Evolutionary conservation across 1,284 basidiomycete species (phyloP).

Genomic region (Ustilago esculenta): DNA sequence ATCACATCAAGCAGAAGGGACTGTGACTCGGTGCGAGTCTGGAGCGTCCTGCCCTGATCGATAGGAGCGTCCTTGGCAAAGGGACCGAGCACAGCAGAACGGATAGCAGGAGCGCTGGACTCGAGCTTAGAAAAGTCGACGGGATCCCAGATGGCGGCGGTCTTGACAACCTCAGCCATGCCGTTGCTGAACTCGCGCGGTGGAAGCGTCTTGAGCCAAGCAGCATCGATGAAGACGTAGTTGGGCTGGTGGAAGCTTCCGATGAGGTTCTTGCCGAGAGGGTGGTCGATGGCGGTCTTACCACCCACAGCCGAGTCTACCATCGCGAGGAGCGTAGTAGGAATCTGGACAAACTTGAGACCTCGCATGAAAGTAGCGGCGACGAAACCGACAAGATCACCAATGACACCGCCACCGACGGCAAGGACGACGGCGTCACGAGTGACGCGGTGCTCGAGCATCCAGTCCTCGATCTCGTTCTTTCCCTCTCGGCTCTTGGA

Average conservation of each 20-base stretch:
- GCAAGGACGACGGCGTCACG: conserved; percentile 93
- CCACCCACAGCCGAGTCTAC: conserved; percentile 97
- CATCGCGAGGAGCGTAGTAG: conserved; percentile 96
- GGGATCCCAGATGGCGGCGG: conserved; percentile 66
- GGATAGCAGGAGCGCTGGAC: conserved; percentile 58
- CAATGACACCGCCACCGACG: conserved; percentile 94
- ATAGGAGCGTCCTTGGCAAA: conserved; percentile 40
- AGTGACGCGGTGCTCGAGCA: conserved; percentile 87
- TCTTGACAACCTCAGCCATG: conserved; percentile 94
- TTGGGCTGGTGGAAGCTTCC: conserved; percentile 98
- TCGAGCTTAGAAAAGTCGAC: conserved; percentile 66
- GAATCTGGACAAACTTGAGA: conserved; percentile 92
- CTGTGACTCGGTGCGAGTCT: conserved; percentile 59
- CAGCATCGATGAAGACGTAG: conserved; percentile 96
- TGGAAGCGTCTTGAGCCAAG: conserved; percentile 93
- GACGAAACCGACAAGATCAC: conserved; percentile 92
- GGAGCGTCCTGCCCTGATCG: conserved; percentile 58
- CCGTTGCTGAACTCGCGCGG: conserved; percentile 94
- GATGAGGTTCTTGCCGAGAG: conserved; percentile 95
- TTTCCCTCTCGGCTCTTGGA: conserved; percentile 92
- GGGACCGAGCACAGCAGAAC: conserved; percentile 60
- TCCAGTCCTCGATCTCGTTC: conserved; percentile 91
- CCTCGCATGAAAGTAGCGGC: conserved; percentile 84
- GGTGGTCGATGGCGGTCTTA: conserved; percentile 97
- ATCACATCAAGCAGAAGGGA: conserved; percentile 66